phyloP scores from a whole-genome alignment of 345 rosid species.

The Dimocarpus longan region DNA sequence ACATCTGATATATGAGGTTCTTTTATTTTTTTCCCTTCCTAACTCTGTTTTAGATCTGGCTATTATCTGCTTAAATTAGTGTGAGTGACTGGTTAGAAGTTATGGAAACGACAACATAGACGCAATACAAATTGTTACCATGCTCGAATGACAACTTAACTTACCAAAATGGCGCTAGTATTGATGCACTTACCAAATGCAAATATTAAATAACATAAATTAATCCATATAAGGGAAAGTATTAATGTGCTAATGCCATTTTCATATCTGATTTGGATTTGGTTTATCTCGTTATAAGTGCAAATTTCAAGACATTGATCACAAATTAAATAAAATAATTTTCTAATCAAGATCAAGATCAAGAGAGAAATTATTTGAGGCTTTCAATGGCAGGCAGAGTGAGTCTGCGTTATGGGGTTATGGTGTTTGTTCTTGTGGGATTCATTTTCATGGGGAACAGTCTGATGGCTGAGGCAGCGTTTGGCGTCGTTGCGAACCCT shows the following conservation, averaged over 20 bases:
- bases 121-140: too few species aligned
- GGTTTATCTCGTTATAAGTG: neutral
- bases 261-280: too few species aligned
- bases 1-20: too few species aligned
- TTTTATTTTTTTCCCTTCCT: too few species aligned
- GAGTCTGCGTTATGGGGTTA: neutral
- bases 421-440: neutral
- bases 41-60: neutral
- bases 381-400: neutral
- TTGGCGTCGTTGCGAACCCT: neutral
- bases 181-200: too few species aligned
- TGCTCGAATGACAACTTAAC: too few species aligned
- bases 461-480: constrained; percentile 1
- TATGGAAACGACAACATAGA: too few species aligned
- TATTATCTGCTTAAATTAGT: neutral
- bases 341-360: neutral
- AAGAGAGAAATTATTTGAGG: neutral
- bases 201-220: too few species aligned
- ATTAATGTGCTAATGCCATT: too few species aligned
- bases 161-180: too few species aligned
- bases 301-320: neutral
- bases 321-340: neutral
- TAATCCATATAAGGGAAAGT: too few species aligned
- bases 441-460: neutral
- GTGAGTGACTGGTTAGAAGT: too few species aligned